Evolutionary conservation across 2,329 filamentous ascomycete species (phyloP).

Genomic region (Sclerotinia minor): DNA sequence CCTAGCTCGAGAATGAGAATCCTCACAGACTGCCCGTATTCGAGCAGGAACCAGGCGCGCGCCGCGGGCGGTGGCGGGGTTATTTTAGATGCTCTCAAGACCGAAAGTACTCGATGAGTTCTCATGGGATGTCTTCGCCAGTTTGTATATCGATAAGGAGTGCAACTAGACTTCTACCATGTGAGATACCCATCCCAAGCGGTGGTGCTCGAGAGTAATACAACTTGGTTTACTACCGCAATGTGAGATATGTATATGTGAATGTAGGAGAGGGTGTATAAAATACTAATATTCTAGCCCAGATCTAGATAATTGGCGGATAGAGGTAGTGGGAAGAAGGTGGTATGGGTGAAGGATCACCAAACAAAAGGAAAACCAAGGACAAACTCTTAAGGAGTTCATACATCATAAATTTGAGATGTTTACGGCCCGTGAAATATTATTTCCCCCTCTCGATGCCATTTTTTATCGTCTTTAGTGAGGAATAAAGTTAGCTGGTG

Average conservation of each 20-base stretch:
- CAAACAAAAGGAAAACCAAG: background rate
- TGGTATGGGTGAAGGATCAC: background rate
- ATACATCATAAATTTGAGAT: background rate
- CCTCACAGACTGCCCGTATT: no score
- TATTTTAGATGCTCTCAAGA: no score
- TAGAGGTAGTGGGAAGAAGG: background rate
- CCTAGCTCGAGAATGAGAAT: no score
- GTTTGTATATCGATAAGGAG: no score
- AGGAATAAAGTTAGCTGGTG: background rate
- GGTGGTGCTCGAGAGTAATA: background rate
- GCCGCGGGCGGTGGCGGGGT: no score
- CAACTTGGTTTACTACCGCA: constrained; percentile 6
- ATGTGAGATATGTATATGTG: background rate
- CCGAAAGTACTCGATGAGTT: no score
- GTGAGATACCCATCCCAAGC: background rate
- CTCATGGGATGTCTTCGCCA: no score
- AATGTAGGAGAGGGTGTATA: background rate
- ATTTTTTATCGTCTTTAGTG: background rate
- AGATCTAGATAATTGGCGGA: background rate
- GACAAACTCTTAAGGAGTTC: background rate
- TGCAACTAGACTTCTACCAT: background rate
- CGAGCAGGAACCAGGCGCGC: no score
- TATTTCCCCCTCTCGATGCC: no score
- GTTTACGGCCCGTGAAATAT: background rate
- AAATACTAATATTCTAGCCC: background rate